These are phyloP conservation scores for Mycosarcoma maydis DNA, from an alignment of 1,284 basidiomycete species.

Conservation along the genomic window DNA sequence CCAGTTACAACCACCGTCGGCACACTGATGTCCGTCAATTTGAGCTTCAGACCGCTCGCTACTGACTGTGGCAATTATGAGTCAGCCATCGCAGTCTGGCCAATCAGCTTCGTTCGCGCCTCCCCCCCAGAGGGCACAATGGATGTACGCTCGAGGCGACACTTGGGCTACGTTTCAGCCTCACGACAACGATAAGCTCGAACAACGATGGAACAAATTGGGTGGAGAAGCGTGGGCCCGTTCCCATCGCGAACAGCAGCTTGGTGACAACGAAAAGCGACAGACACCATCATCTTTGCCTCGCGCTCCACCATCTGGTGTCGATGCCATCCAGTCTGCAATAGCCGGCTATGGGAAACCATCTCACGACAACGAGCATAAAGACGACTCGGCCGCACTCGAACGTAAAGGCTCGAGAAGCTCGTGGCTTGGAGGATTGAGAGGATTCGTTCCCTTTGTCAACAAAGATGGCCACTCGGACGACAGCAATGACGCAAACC, in stretches of 20 bases:
- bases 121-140: slow-evolving; percentile 42
- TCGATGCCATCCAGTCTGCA: slow-evolving; percentile 36
- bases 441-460: slow-evolving; percentile 12
- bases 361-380: slow-evolving; percentile 2
- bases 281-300: slow-evolving; percentile 1
- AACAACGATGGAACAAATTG: slow-evolving; percentile 46
- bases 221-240: slow-evolving; percentile 31
- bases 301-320: slow-evolving; percentile 44
- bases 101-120: slow-evolving; percentile 3
- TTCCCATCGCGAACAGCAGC: neutral
- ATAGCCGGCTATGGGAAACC: slow-evolving; percentile 15
- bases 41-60: too few relatives aligned
- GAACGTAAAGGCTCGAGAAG: neutral
- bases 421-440: slow-evolving; percentile 13
- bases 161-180: slow-evolving; percentile 59
- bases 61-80: slow-evolving; percentile 2
- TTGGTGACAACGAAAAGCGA: neutral
- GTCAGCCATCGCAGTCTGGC: slow-evolving; percentile 8
- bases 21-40: too few relatives aligned
- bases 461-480: neutral
- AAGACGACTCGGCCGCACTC: neutral
- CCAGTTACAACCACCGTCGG: too few relatives aligned
- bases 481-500: neutral
- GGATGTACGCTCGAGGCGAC: slow-evolving; percentile 61
- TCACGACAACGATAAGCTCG: slow-evolving; percentile 53